Percentiles rank a stretch among this genome's conserved stretches.
Evolutionary conservation across 2,329 filamentous ascomycete genomes (phyloP).

Genomic region (Aspergillus ruber): DNA sequence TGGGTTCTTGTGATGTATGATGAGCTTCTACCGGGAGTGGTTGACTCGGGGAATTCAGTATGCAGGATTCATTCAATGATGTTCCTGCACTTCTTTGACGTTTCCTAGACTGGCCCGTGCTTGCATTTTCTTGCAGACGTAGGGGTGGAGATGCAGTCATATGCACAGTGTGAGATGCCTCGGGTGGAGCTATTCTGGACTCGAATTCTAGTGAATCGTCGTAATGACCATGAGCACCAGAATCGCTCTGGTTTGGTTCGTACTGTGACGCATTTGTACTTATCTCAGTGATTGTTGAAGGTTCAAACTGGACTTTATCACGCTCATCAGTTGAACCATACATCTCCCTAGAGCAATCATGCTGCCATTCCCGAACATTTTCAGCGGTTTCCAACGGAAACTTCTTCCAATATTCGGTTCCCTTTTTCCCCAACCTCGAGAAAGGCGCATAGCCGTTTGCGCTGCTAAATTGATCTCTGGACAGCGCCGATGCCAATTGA

Average conservation of each 20-base stretch:
- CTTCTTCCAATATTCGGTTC: conserved; percentile 32
- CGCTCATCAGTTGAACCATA: not conserved
- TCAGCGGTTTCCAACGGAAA: conserved; percentile 29
- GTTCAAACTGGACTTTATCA: not conserved
- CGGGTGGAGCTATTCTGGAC: not conserved
- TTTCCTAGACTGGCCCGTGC: not conserved
- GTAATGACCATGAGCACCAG: not conserved
- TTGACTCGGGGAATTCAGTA: not conserved
- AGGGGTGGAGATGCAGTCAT: not conserved
- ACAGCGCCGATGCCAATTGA: conserved; percentile 23
- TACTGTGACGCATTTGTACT: not conserved
- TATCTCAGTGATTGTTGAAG: not conserved
- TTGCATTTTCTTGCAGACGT: not conserved
- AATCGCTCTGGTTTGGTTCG: not conserved
- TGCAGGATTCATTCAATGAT: not conserved
- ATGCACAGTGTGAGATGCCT: not conserved
- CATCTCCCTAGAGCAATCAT: conserved; percentile 14
- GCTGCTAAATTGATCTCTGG: not conserved
- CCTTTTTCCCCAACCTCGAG: conserved; percentile 23
- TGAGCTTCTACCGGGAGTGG: not conserved
- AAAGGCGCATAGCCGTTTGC: conserved; percentile 10
- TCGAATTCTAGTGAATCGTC: not conserved
- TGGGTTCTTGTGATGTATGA: conserved; percentile 8
- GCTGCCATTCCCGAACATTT: conserved; percentile 32
- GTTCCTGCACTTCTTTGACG: not conserved